phyloP scores from a whole-genome alignment of 31 red algal genomes.

The Bonnemaisonia californica region DNA sequence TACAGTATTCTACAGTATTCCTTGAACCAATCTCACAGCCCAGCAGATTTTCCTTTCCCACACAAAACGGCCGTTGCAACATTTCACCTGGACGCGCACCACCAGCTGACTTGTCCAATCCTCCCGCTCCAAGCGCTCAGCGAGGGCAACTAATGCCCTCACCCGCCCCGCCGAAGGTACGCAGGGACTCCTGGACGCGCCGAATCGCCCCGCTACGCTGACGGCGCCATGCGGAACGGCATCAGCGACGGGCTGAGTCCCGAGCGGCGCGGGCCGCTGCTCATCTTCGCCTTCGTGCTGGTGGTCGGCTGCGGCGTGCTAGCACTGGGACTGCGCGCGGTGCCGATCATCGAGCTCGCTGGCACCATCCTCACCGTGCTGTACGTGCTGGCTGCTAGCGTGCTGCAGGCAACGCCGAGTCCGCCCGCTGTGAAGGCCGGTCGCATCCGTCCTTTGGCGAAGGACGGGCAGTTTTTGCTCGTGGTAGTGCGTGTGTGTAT shows the following conservation, averaged over 20 bases:
- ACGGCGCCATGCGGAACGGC: neutral
- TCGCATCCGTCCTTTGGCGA: conserved; percentile 17
- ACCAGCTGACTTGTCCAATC: too few species aligned
- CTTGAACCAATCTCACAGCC: too few species aligned
- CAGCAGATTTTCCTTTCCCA: too few species aligned
- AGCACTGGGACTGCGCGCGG: conserved; percentile 19
- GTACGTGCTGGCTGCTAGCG: conserved; percentile 32
- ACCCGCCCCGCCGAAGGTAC: too few species aligned
- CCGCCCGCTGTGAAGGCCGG: neutral
- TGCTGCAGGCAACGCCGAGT: neutral
- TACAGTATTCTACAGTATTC: too few species aligned
- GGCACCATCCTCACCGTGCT: conserved; percentile 24
- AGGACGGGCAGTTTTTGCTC: conserved; percentile 2
- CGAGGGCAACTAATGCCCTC: too few species aligned
- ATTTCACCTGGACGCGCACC: too few species aligned
- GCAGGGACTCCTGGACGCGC: neutral
- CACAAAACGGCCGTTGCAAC: too few species aligned
- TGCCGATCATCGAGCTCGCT: conserved; percentile 15
- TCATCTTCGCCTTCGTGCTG: conserved; percentile 6
- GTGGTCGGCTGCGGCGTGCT: conserved; percentile 27
- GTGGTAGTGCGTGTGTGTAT: conserved; percentile 9
- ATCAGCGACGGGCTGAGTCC: neutral
- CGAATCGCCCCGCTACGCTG: neutral
- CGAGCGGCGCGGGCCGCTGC: neutral
- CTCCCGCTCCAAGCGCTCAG: too few species aligned